Evolutionary conservation across 495 filamentous ascomycete species (phyloP), one percentile per base, ranked within the genome.

Genomic region (Viridothelium virens): DNA sequence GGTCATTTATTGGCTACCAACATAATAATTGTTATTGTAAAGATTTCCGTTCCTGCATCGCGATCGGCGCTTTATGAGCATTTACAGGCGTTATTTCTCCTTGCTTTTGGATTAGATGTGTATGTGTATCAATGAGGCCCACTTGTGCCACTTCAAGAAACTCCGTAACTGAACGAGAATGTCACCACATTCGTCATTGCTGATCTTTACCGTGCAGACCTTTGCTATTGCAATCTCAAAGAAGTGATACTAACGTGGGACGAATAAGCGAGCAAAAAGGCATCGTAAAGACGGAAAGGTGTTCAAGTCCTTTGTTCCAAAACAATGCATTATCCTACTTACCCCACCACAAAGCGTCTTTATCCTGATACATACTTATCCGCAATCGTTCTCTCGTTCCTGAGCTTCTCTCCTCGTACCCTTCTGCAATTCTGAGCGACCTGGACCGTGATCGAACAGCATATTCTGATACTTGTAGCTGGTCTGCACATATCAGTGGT

Each of bases 1-100:
- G 7, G n/a, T 5, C 16, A 53, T 18, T 53, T 18, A 33, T 34
- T 59, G 11, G 25, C 18, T 59, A 4, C 5, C 10, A 9, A 4
- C 7, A 3, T 9, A 36, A 59, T 44, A 7, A 36, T 9, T 11
- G 31, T 33, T 31, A 59, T 34, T 59, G 53, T 59, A 59, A 33
- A 34, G 36, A 7, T 59, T 59, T 36, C 18, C 36, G 5, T 36
- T 25, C 11, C 10, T 59, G 53, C 53, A 59, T 59, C 18, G 31
- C 53, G 53, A 59, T 3, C 3, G 53, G 53, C 53, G 53, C 36
- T 59, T 59, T 14, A 9, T 14, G 3, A 59, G 53, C 53, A 59
- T 59, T 59, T 59, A 34, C 53, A 59, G 53, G 53, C 18, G 53
- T 59, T 36, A 7, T 44, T 44, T 44, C 41, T 7, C 41, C 25